Evolutionary conservation across 176 grass and related monocot species (phyloP).

Genomic region (Rhynchospora pubera): DNA sequence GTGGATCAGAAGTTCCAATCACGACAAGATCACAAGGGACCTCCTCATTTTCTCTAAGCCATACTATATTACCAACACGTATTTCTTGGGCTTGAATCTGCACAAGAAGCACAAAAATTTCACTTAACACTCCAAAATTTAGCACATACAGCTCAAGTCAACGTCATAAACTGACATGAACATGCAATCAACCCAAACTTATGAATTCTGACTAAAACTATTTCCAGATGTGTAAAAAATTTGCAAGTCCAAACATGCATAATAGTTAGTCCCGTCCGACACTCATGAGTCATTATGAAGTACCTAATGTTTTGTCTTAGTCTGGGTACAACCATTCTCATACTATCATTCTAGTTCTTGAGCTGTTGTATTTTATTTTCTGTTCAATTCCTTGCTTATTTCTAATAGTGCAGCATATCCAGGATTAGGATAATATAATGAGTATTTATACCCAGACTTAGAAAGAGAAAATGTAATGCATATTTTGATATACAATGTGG

Average conservation of each 20-base stretch:
- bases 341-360: neutral
- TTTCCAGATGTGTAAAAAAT: neutral
- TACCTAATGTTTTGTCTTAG: neutral
- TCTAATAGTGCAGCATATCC: neutral
- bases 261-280: neutral
- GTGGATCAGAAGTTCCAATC: constrained; percentile 87
- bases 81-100: constrained; percentile 98
- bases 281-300: neutral
- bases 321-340: no score
- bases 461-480: no score
- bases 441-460: neutral
- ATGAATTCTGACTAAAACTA: neutral
- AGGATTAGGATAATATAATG: neutral
- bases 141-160: constrained; percentile 3
- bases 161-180: constrained; percentile 5
- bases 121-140: neutral
- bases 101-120: constrained; percentile 9
- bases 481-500: neutral
- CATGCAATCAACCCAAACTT: neutral
- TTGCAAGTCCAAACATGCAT: neutral
- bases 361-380: neutral
- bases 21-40: constrained; percentile 95
- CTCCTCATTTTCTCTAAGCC: constrained; percentile 98
- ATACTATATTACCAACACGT: constrained; percentile 88
- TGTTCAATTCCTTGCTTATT: neutral